Conservation (phyloP, 768 basidiomycete species). For the Cytidiella melzeri region DNA sequence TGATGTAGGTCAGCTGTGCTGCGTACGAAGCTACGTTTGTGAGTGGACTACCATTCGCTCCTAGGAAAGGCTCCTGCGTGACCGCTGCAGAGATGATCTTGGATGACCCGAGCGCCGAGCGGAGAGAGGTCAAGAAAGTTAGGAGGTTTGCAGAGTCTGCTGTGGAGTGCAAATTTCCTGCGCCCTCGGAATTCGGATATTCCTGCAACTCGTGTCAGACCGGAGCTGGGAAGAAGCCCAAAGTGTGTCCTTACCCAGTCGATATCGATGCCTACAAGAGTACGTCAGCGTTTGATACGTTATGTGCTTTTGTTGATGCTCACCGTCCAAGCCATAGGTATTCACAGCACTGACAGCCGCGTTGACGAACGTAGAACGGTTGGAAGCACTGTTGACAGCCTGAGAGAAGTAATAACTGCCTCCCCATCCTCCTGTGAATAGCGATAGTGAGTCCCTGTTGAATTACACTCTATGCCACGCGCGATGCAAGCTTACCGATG, state of each 20-base stretch:
- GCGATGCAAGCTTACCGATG: slow-evolving; percentile 37
- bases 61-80: too few relatives aligned
- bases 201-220: slow-evolving; percentile 44
- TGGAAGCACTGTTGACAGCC: slow-evolving; percentile 41
- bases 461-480: slow-evolving; percentile 12
- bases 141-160: slow-evolving; percentile 61
- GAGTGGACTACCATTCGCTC: too few relatives aligned
- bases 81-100: too few relatives aligned
- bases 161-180: slow-evolving; percentile 55
- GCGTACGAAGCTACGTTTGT: slow-evolving; percentile 63
- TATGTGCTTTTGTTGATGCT: too few relatives aligned
- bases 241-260: slow-evolving; percentile 58
- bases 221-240: slow-evolving; percentile 1
- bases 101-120: too few relatives aligned
- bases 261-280: slow-evolving; percentile 41
- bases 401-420: slow-evolving; percentile 61
- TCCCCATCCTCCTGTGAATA: slow-evolving; percentile 56
- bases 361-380: slow-evolving; percentile 50
- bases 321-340: slow-evolving; percentile 56
- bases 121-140: slow-evolving; percentile 49
- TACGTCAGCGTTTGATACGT: too few relatives aligned
- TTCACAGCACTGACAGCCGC: slow-evolving; percentile 52
- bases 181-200: slow-evolving; percentile 62
- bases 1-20: too few relatives aligned
- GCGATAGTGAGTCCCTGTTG: too few relatives aligned